Base-by-base conservation (phyloP, 1,284 basidiomycete genomes). In the Phlebopus sp. region DNA sequence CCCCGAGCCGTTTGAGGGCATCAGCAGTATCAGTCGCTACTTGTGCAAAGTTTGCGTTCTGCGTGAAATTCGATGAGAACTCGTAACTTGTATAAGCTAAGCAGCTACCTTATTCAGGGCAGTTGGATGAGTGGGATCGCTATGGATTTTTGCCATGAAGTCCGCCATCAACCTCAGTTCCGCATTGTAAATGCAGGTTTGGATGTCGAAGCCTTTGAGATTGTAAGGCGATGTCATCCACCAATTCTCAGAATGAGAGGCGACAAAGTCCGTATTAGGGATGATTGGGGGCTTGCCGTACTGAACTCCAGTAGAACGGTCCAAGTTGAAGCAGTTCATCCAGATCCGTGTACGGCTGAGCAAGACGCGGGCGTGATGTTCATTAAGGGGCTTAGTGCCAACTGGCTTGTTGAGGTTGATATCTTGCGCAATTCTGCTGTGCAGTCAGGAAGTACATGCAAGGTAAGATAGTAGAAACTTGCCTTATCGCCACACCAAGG, bases 301-400 rank as follows among this genome's bases (percentile, higher is more conserved):
- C 68, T 92, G 89, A 9, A 85, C 84, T 19, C 86, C 81, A 15
- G 81, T 86, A 1, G 85, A 89, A 14, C 90, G 82, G 63, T 93
- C 90, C 37, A 93, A 69, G 63, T 90, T 90, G 68, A 86, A 90
- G 66, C 90, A 91, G 62, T 89, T 90, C 53, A 92, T 71, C 91
- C 91, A 94, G 1, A 88, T 81, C 15, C 90, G 81, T 31, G 88
- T 89, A n/a, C 91, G 81, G 60, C 92, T 93, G 42, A 92, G 77
- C 68, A 90, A 79, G 64, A 92, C 86, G 42, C 91, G 81, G 18
- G 86, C 86, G 51, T 90, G 84, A 48, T 73, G 73, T 60, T 90
- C 87, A 58, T 84, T 84, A 14, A 75, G 66, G 5, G 82, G 81
- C 52, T 82, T 82, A 6, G 81, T 78, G 0, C 83, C 84, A 52